Evolutionary conservation across 2,329 filamentous ascomycete species (phyloP), one percentile per base, ranked within the genome.

Genomic region (Alternaria rosae): DNA sequence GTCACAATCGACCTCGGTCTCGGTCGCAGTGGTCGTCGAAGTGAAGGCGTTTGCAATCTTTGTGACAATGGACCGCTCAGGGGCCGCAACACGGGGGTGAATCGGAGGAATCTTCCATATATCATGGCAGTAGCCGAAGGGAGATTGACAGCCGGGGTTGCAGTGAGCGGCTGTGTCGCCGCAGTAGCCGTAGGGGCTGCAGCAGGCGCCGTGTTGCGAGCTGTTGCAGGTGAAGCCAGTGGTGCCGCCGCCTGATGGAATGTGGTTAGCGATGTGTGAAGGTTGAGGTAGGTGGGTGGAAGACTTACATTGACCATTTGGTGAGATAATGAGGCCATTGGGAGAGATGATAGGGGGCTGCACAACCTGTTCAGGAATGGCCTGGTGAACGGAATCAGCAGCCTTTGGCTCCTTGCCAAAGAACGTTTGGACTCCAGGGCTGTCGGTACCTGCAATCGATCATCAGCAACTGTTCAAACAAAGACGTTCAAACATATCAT

Each of bases 151-250:
- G 1, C 67, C 66, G 0, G 58, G 58, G 6, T 62, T 61, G 48
- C 74, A 76, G 59, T 74, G 59, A 26, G 64, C 70, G 20, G 41
- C 15, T 8, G 41, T 21, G 28, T n/a, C 42, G 4, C 64, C 64
- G 21, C 64, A 66, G 28, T 23, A 61, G 4, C 58, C 58, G 15
- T 38, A 64, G 6, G 25, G 3, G 0, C 59, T 62, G 35, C 62
- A 65, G 52, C 67, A 63, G 11, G 23, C 1, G 13, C 55, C 56
- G 10, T 28, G 10, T 6, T 11, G 6, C 11, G 32, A 55, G 32
- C 56, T 44, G n/a, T 28, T n/a, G 38, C 56, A 62, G n/a, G 60
- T 59, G 21, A 32, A 35, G 20, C 56, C 52, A 8, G 17, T 28
- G 5, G 3, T 7, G 5, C n/a, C 23, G 25, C 51, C 57, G 43